Evolutionary conservation across 2,329 filamentous ascomycete species (phyloP).

Genomic region (Sclerotinia subarctica): DNA sequence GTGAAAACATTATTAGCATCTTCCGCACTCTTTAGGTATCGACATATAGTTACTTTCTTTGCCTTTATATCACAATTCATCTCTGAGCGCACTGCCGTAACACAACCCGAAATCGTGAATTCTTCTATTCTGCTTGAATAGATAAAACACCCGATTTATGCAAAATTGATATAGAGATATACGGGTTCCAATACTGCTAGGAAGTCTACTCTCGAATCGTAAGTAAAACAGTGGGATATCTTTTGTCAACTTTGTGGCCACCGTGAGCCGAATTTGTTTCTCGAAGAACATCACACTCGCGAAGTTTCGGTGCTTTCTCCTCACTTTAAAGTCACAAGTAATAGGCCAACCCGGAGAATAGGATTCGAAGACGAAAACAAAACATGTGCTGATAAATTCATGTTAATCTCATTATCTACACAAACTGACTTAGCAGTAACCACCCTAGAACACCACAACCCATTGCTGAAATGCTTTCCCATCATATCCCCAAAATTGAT

Average conservation of each 20-base stretch:
- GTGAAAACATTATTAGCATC: background rate
- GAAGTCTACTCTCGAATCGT: background rate
- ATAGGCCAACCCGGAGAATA: background rate
- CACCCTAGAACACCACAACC: constrained; percentile 17
- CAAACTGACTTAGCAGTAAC: constrained; percentile 20
- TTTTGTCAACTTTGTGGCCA: background rate
- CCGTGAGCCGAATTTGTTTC: background rate
- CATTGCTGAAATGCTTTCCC: constrained; percentile 11
- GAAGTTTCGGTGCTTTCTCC: background rate
- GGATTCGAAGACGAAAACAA: background rate
- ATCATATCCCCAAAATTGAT: background rate
- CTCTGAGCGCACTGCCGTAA: background rate
- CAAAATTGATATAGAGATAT: background rate
- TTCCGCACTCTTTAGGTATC: background rate
- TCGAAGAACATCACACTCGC: background rate
- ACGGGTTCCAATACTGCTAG: background rate
- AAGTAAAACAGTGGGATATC: background rate
- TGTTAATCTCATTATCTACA: constrained; percentile 19
- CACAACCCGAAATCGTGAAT: background rate
- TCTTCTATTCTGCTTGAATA: background rate
- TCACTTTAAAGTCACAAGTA: background rate
- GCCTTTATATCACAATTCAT: background rate
- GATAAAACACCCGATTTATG: background rate
- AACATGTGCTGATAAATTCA: constrained; percentile 15
- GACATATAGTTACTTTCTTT: background rate